Evolutionary conservation across 2,329 filamentous ascomycete genomes (phyloP).

Genomic region (Teratosphaeria destructans): DNA sequence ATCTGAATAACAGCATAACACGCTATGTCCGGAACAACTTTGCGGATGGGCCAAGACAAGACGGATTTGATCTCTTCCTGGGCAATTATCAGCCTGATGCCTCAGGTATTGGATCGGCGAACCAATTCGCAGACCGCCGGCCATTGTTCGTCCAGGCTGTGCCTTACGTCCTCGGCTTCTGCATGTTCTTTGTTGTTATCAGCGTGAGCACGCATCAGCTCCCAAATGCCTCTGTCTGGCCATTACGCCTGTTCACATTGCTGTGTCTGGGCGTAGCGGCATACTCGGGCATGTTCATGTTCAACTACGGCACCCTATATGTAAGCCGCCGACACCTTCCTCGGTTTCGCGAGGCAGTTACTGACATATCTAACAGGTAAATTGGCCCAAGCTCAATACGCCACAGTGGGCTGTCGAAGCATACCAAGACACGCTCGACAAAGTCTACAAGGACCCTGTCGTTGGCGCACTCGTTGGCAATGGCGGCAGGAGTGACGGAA

Average conservation of each 20-base stretch:
- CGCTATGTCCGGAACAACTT: constrained; percentile 94
- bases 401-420: constrained; percentile 77
- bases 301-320: constrained; percentile 80
- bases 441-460: constrained; percentile 71
- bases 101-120: constrained; percentile 58
- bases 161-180: constrained; percentile 80
- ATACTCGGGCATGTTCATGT: constrained; percentile 69
- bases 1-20: constrained; percentile 77
- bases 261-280: constrained; percentile 62
- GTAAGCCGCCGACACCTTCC: constrained; percentile 48
- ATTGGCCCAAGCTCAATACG: constrained; percentile 95
- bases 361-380: constrained; percentile 53
- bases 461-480: constrained; percentile 59
- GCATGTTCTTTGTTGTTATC: constrained; percentile 71
- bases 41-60: constrained; percentile 82
- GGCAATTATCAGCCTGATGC: constrained; percentile 67
- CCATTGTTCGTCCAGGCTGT: constrained; percentile 87
- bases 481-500: constrained; percentile 63
- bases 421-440: constrained; percentile 74
- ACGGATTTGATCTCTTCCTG: constrained; percentile 89
- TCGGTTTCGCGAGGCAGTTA: constrained; percentile 1
- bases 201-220: constrained; percentile 61
- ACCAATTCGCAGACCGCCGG: constrained; percentile 73
- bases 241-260: constrained; percentile 70
- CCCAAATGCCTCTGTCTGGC: constrained; percentile 66